phyloP scores from a whole-genome alignment of 371 early-diverging fungal genomes.

The Blyttiomyces sp. region DNA sequence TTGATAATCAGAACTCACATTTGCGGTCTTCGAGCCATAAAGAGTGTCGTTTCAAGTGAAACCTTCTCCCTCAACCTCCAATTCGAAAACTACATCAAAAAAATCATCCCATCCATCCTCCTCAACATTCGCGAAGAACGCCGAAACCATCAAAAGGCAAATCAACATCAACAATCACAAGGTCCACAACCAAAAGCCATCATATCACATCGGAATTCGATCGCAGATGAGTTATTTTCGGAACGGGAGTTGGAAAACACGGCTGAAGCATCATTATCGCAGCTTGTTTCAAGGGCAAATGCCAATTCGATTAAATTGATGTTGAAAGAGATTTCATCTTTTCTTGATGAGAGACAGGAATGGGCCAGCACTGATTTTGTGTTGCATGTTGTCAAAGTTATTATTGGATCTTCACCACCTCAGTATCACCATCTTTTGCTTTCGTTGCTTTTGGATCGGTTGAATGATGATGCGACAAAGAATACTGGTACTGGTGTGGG shows the following conservation, averaged over 20 bases:
- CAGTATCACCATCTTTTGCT: slow-evolving; percentile 69
- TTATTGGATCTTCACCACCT: slow-evolving; percentile 56
- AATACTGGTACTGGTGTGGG: slow-evolving; percentile 8
- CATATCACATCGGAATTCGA: slow-evolving; percentile 14
- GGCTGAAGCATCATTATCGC: slow-evolving; percentile 43
- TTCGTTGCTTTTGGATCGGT: slow-evolving; percentile 56
- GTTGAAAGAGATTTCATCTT: slow-evolving; percentile 31
- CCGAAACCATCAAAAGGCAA: background rate
- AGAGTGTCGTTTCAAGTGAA: slow-evolving; percentile 28
- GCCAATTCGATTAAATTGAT: slow-evolving; percentile 47
- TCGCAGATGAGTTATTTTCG: slow-evolving; percentile 35
- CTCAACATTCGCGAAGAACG: slow-evolving; percentile 16
- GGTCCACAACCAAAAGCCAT: background rate
- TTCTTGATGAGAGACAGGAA: slow-evolving; percentile 53
- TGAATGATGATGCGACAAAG: slow-evolving; percentile 39
- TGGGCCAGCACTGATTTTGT: slow-evolving; percentile 60
- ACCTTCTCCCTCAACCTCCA: slow-evolving; percentile 27
- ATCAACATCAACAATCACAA: background rate
- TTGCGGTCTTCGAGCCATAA: slow-evolving; percentile 40
- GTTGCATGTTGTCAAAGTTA: slow-evolving; percentile 53
- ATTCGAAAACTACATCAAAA: slow-evolving; percentile 15
- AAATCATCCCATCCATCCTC: slow-evolving; percentile 32
- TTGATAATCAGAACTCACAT: slow-evolving; percentile 28
- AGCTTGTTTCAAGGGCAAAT: slow-evolving; percentile 49
- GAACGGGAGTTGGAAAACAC: slow-evolving; percentile 26